Evolutionary conservation across 495 filamentous ascomycete species (phyloP).

Genomic region (Tetracladium marchalianum): DNA sequence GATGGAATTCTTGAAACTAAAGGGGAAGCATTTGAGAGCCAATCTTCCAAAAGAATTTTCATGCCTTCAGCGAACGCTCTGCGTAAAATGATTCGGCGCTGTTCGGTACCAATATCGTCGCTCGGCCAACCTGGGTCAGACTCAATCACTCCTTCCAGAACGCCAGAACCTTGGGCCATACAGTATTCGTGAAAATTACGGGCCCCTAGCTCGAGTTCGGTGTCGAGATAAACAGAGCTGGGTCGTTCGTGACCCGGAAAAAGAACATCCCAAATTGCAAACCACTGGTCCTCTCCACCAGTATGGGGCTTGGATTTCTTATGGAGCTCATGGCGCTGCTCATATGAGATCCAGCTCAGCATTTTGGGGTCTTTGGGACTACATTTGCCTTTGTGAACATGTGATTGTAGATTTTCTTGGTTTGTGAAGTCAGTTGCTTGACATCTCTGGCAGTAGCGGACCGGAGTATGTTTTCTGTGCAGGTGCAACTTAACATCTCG

Average conservation of each 20-base stretch:
- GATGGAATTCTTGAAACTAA: background rate
- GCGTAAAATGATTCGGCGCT: background rate
- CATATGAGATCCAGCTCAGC: constrained; percentile 24
- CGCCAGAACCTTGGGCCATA: background rate
- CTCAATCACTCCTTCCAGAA: background rate
- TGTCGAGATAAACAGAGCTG: constrained; percentile 5
- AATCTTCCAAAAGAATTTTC: background rate
- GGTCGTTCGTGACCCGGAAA: constrained; percentile 3
- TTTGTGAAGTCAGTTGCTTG: constrained; percentile 16
- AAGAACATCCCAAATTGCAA: constrained; percentile 9
- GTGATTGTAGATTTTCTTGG: constrained; percentile 16
- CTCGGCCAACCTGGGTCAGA: background rate
- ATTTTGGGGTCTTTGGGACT: constrained; percentile 6
- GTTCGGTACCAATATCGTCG: background rate
- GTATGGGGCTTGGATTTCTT: constrained; percentile 7
- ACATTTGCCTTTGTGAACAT: constrained; percentile 15
- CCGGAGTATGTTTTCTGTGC: constrained; percentile 21
- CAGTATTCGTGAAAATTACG: constrained; percentile 1
- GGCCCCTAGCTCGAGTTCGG: background rate
- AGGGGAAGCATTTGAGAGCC: background rate
- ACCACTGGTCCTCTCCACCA: constrained; percentile 8
- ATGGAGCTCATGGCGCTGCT: constrained; percentile 18
- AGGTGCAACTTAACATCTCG: constrained; percentile 29
- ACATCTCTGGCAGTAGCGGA: constrained; percentile 24
- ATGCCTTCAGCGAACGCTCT: background rate